Evolutionary conservation across 2,329 filamentous ascomycete genomes (phyloP), one percentile per base, ranked within the genome.

Genomic region (Chrysoporthe puriensis): DNA sequence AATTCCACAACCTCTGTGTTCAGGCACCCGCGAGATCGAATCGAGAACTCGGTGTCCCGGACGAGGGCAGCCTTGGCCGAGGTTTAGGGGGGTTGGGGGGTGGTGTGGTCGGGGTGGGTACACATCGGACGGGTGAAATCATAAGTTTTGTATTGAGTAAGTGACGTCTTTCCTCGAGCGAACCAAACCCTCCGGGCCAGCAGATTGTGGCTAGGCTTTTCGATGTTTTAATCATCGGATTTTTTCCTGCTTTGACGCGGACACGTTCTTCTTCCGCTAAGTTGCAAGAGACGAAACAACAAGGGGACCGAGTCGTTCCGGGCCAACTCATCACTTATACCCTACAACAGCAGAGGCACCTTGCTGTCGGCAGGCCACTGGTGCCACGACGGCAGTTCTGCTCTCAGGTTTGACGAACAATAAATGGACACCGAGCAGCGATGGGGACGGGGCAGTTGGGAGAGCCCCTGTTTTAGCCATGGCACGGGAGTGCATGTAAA

Each of bases 51-150:
- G 18, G 54, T 21, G 32, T 40, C 34, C 54, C 16, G 32, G 14
- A 57, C 36, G 9, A 40, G 36, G 34, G 9, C 16, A n/a, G 16
- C 32, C 52, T 36, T 57, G 52, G 52, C 52, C 32, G 32, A 21
- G 48, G 14, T 6, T 32, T 52, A 13, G 48, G 48, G 44, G 48
- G 48, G 48, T 26, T 26, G 48, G 48, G n/a, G 48, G 48, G n/a
- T 18, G 48, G 14, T n/a, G 26, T 14, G 50, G 50, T 54, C 32
- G 50, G 26, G 21, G 50, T 40, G 26, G 14, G 32, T 26, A 54
- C 59, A 62, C n/a, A 58, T 66, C 40, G 57, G 63, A 62, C 62
- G 56, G 42, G 63, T 42, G 44, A 66, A 50, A 62, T 68, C 52
- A 18, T 60, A 59, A 50, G 64, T 66, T 63, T 58, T 60, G 60